Conservation (phyloP, 1,139 yeast species). For the Debaryomycetaceae sp. region DNA sequence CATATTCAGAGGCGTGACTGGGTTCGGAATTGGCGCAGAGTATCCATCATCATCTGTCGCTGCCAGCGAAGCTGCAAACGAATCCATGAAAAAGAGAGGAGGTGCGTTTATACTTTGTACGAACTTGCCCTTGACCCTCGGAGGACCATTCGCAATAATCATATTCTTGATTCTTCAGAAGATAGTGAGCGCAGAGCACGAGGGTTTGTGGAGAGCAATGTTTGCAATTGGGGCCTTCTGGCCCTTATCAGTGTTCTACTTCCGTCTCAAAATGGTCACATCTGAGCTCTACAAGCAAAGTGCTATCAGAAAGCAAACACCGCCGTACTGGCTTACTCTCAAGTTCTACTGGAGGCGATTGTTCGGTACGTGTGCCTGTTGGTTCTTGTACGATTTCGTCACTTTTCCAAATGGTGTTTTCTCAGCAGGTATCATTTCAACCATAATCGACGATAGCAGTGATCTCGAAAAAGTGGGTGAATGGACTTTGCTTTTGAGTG, state of each 20-base stretch:
- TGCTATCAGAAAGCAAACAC: constrained; percentile 37
- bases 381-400: constrained; percentile 54
- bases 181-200: constrained; percentile 48
- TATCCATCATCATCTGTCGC: constrained; percentile 68
- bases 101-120: constrained; percentile 63
- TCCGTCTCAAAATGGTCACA: constrained; percentile 68
- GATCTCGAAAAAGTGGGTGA: constrained; percentile 42
- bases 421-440: constrained; percentile 42
- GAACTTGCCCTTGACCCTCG: constrained; percentile 67
- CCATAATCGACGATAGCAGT: constrained; percentile 26
- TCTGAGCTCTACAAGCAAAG: constrained; percentile 48
- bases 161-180: constrained; percentile 64
- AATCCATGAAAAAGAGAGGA: constrained; percentile 58
- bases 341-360: constrained; percentile 47
- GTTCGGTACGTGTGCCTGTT: constrained; percentile 42
- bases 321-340: constrained; percentile 45
- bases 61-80: constrained; percentile 73
- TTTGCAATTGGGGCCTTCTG: constrained; percentile 72
- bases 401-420: constrained; percentile 52
- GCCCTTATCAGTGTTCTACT: constrained; percentile 71
- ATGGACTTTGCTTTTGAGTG: constrained; percentile 45
- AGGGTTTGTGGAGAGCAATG: constrained; percentile 70
- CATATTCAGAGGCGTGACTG: constrained; percentile 64
- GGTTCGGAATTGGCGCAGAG: constrained; percentile 77
- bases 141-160: constrained; percentile 73